A percentile compares a stretch with the other conserved stretches of the same genome.
Evolutionary conservation across 805 yeast genomes (phyloP).

Genomic region (Suhomyces prunicola): DNA sequence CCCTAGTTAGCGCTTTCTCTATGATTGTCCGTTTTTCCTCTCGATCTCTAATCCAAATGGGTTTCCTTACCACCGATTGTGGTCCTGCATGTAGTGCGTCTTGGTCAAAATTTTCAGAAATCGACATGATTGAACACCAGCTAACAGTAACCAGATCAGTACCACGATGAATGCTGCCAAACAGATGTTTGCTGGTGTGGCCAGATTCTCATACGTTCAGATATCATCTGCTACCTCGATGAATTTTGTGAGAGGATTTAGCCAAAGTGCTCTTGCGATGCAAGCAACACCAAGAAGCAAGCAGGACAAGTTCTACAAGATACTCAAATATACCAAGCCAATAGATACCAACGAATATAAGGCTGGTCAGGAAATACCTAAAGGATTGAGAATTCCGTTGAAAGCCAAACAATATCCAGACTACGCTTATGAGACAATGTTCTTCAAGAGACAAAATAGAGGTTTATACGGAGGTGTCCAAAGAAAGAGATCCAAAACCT

Average conservation of each 20-base stretch:
- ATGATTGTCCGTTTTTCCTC: neutral
- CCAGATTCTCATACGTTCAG: neutral
- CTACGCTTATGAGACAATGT: slow-evolving; percentile 65
- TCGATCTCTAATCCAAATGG: neutral
- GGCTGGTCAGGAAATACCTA: slow-evolving; percentile 35
- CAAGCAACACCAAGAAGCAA: slow-evolving; percentile 5
- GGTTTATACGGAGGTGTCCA: slow-evolving; percentile 92
- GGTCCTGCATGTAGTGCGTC: slow-evolving; percentile 3
- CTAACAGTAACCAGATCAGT: neutral
- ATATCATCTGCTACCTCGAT: neutral
- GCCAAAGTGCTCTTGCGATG: neutral
- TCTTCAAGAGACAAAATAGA: slow-evolving; percentile 78
- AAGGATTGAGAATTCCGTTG: slow-evolving; percentile 23
- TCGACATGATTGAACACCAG: neutral
- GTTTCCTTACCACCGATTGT: neutral
- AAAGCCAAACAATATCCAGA: slow-evolving; percentile 22
- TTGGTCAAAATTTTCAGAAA: slow-evolving; percentile 1
- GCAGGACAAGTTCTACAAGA: slow-evolving; percentile 38
- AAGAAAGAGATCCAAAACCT: slow-evolving; percentile 69
- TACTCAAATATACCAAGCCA: slow-evolving; percentile 37
- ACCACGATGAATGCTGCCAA: neutral
- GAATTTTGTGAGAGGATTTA: neutral
- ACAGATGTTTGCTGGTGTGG: slow-evolving; percentile 1
- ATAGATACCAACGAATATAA: slow-evolving; percentile 33
- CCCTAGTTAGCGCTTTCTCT: neutral